Conservation (phyloP, 129 eudicot species). For the Mikania micrantha region DNA sequence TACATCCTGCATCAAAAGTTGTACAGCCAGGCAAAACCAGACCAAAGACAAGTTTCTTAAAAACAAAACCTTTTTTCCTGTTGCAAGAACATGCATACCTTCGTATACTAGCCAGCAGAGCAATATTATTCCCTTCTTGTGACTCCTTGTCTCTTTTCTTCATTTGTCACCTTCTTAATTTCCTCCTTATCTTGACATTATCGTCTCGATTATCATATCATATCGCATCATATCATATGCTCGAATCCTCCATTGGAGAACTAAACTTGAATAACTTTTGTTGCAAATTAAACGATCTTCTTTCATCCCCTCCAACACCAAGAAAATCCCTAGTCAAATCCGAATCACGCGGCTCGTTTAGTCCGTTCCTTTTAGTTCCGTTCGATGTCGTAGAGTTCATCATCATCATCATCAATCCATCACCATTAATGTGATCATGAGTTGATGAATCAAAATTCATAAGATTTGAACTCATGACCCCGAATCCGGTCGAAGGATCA, state of each 20-base stretch:
- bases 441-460: constrained; percentile 19
- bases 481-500: constrained; percentile 26
- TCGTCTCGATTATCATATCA: not conserved
- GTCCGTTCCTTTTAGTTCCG: constrained; percentile 4
- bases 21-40: constrained; percentile 26
- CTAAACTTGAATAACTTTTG: constrained; percentile 50
- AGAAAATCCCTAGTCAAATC: constrained; percentile 75
- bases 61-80: constrained; percentile 28
- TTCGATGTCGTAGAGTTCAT: constrained; percentile 12
- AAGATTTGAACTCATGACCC: constrained; percentile 45
- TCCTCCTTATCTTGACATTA: not conserved
- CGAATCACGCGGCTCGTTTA: constrained; percentile 23
- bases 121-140: constrained; percentile 38
- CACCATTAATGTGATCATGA: constrained; percentile 23
- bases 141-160: constrained; percentile 33
- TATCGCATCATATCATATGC: constrained; percentile 4
- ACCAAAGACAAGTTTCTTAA: constrained; percentile 25
- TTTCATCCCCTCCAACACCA: constrained; percentile 61
- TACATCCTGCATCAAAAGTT: constrained; percentile 26
- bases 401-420: constrained; percentile 41
- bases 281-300: constrained; percentile 34
- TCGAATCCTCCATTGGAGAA: constrained; percentile 31
- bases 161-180: constrained; percentile 9
- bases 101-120: no score
- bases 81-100: constrained; percentile 30